Evolutionary conservation across 148 eudicot genomes (phyloP).

Genomic region (Rhododendron molle): DNA sequence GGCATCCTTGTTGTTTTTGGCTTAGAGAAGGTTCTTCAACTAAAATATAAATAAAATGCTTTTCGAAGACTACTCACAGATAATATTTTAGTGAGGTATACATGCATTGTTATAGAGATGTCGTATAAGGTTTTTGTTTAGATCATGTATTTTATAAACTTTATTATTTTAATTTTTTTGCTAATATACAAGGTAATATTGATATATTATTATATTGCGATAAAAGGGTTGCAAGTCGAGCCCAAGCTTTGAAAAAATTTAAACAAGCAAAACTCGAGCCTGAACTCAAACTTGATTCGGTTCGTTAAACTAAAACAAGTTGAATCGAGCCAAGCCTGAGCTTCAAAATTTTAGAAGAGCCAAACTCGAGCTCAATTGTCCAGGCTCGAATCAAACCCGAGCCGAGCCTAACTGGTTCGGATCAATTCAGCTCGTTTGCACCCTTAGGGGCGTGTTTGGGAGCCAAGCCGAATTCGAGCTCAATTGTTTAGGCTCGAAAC

Average conservation of each 20-base stretch:
- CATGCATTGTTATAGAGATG: background rate
- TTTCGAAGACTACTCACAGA: background rate
- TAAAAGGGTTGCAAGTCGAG: too few species aligned
- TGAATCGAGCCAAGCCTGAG: background rate
- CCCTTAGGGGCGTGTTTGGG: background rate
- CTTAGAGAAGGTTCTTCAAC: background rate
- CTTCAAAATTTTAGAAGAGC: background rate
- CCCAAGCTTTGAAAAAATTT: background rate
- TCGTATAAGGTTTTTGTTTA: background rate
- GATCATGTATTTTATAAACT: background rate
- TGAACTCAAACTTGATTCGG: background rate
- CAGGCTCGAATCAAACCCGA: background rate
- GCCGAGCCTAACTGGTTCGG: background rate
- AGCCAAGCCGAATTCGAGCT: background rate
- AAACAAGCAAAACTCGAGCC: background rate
- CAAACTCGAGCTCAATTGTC: background rate
- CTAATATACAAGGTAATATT: background rate
- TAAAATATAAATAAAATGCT: background rate
- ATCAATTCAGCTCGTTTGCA: too few species aligned
- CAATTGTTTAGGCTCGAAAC: too few species aligned
- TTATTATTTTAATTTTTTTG: too few species aligned
- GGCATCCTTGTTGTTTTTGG: background rate
- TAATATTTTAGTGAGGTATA: background rate
- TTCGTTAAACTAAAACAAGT: background rate
- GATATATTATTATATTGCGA: background rate